A percentile compares a stretch with the other conserved stretches of the same genome.
These are phyloP conservation scores for Comarum palustre DNA, from an alignment of 306 rosid species.

Conservation along the genomic window DNA sequence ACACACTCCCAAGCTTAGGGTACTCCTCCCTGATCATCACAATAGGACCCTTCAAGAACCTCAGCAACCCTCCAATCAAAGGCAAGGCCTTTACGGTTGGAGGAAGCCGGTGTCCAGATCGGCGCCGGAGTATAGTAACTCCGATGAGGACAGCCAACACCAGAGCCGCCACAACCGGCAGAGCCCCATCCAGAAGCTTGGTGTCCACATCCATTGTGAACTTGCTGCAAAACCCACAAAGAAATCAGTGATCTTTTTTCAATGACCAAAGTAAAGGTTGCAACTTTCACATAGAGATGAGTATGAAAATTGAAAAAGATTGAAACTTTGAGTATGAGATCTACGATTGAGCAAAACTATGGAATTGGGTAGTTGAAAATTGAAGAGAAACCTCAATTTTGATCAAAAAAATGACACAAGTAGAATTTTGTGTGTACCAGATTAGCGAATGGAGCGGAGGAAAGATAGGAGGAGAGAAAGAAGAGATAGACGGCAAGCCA, in stretches of 20 bases:
- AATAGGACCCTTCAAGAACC: conserved; percentile 80
- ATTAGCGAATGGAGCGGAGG: conserved; percentile 8
- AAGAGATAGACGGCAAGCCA: not conserved
- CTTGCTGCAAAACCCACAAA: conserved; percentile 11
- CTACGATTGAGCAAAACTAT: not conserved
- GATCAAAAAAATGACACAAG: not conserved
- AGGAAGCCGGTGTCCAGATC: conserved; percentile 59
- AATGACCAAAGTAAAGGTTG: not conserved
- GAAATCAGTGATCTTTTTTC: not conserved
- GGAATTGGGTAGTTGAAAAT: not conserved
- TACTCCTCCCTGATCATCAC: conserved; percentile 74
- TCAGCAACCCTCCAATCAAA: conserved; percentile 56
- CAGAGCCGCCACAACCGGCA: conserved; percentile 61
- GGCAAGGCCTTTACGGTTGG: conserved; percentile 58
- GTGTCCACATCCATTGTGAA: conserved; percentile 33
- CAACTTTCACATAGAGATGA: not conserved
- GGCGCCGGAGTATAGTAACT: conserved; percentile 42
- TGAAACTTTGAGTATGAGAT: not conserved
- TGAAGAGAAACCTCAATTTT: not conserved
- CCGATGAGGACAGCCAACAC: conserved; percentile 58
- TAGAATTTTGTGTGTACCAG: conserved; percentile 7
- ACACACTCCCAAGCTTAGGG: conserved; percentile 81
- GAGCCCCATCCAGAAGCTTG: conserved; percentile 43
- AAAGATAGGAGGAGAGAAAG: not conserved
- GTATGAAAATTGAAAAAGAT: not conserved